Evolutionary conservation across 2,329 filamentous ascomycete genomes (phyloP), one percentile per base, ranked within the genome.

Genomic region (Bipolaris cookei): DNA sequence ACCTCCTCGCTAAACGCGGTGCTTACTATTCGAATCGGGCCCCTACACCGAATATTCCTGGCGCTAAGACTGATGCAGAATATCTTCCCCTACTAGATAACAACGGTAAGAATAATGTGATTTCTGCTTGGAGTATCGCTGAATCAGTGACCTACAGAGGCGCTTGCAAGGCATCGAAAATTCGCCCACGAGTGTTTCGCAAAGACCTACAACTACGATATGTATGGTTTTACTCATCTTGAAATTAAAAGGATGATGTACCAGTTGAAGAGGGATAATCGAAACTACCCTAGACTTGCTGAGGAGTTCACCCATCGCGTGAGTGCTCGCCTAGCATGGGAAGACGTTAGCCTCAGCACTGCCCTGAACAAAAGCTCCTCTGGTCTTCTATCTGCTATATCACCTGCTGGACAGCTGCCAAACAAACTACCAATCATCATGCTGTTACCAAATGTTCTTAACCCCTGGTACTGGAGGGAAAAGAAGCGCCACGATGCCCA

Each of bases 161-260:
- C 49, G 16, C 49, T 51, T 37, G 44, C 49, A 23, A 44, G 49
- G 13, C 49, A 51, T 6, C 49, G 49, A 3, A 51, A 51, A 10
- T 51, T 51, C 20, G 39, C 49, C 16, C 49, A 51, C 20, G 38
- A 51, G 25, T 51, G 49, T 6, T 30, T 51, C 10, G 30, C 49
- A 6, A 42, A 51, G 30, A 51, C 49, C 10, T 51, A 51, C 30
- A 51, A 51, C 39, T 51, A 34, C 28, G 49, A 51, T n/a, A 51
- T 51, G 49, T 51, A 44, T 13, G 49, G 49, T 8, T 51, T 51
- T 23, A 51, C 49, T 10, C 49, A 51, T 25, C 30, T 51, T 14
- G 49, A 51, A 16, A 51, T 51, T 11, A 51, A 41, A 10, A 35
- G 49, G n/a, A 51, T 51, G 49, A 51, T 51, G 49, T 43, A 44